Evolutionary conservation across 768 basidiomycete species (phyloP).

Genomic region (Tylopilus plumbeoviolaceoides): DNA sequence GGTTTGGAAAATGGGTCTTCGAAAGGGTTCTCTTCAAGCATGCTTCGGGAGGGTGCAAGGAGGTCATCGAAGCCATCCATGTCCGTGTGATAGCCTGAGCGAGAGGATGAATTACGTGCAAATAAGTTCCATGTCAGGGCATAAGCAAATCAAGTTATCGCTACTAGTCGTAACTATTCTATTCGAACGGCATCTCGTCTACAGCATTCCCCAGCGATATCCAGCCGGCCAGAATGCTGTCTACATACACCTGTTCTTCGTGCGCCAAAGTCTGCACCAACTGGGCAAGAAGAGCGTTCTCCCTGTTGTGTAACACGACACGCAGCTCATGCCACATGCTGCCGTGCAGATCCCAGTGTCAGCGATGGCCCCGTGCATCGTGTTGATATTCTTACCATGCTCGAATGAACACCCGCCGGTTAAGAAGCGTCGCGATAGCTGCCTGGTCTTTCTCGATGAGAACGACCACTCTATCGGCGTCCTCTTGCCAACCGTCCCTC

Average conservation of each 20-base stretch:
- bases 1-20: constrained; percentile 64
- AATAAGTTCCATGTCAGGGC: too few species aligned
- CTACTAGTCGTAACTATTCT: constrained; percentile 42
- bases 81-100: constrained; percentile 5
- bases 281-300: constrained; percentile 76
- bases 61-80: constrained; percentile 84
- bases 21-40: constrained; percentile 74
- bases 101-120: neutral
- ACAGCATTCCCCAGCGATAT: constrained; percentile 63
- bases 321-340: constrained; percentile 97
- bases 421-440: constrained; percentile 68
- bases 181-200: constrained; percentile 83
- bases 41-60: constrained; percentile 53
- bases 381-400: constrained; percentile 55
- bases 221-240: constrained; percentile 70
- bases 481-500: constrained; percentile 84
- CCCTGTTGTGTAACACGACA: constrained; percentile 86
- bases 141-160: too few species aligned
- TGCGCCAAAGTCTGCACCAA: constrained; percentile 68
- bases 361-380: neutral
- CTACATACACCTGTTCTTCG: constrained; percentile 68
- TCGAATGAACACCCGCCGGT: constrained; percentile 80
- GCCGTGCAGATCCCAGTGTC: constrained; percentile 4
- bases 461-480: constrained; percentile 70
- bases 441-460: constrained; percentile 84